Base-by-base conservation (phyloP, 2,329 filamentous ascomycete species). In the Curvularia verruculosa region DNA sequence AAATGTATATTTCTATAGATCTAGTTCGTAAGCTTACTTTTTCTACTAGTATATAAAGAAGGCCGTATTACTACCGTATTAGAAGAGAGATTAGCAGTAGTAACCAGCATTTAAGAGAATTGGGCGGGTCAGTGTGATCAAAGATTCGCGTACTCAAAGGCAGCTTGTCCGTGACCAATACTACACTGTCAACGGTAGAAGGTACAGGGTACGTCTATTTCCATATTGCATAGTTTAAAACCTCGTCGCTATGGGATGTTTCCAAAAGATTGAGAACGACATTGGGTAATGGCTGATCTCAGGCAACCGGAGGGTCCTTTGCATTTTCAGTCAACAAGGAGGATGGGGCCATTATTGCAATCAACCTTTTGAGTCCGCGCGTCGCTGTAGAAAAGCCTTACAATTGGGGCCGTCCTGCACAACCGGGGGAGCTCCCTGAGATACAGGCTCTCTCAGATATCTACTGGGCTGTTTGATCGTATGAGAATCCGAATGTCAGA, bases 401-500 rank as follows among this genome's bases (percentile, higher is more conserved):
- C 19, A 49, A 24, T 3, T 64, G 59, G 51, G 55, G 58, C n/a
- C 52, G 59, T 3, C 45, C 31, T 15, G 56, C 50, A 10, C n/a
- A 24, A 3, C 52, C 50, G 0, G 58, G 52, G 5, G 67, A 71
- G 28, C 69, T 70, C 1, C 69, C 69, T 3, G 52, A 56, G 7
- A 23, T 72, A 2, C 52, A 53, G 1, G 47, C 40, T 13, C 31
- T 41, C 10, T 66, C 69, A 1, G 69, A 72, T 10, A 29, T 71
- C 21, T 56, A 67, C 29, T 72, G 68, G 69, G 59, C 47, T 3
- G 63, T 59, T 34, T 71, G 68, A 64, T n/a, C 46, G 15, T 54
- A 55, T 1, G 52, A 59, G 2, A 67, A 69, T 18, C 29, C 40
- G 0, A 45, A 69, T 24, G 5, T 70, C 34, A 61, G 52, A n/a